These are phyloP conservation scores for Bipolaris victoriae DNA, from an alignment of 2,329 filamentous ascomycete genomes.

Conservation along the genomic window DNA sequence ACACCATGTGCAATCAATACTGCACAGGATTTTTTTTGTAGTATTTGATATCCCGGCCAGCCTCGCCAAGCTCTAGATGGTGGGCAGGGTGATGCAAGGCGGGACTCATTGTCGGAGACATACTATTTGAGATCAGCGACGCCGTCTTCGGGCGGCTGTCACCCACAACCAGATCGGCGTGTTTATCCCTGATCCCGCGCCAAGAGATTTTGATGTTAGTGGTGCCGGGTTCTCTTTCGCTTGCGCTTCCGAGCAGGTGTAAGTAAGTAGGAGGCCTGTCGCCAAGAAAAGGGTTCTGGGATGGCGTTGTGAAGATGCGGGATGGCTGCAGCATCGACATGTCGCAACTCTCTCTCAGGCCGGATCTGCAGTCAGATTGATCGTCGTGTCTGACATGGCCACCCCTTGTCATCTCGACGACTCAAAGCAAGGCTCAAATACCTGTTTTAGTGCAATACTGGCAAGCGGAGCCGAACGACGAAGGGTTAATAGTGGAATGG, in stretches of 20 bases:
- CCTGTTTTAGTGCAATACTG: neutral
- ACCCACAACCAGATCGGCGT: neutral
- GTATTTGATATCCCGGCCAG: neutral
- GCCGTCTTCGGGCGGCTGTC: constrained; percentile 3
- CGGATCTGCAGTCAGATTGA: neutral
- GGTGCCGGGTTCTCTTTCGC: constrained; percentile 11
- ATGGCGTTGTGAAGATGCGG: neutral
- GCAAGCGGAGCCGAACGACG: constrained; percentile 11
- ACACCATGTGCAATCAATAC: neutral
- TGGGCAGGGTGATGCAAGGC: neutral
- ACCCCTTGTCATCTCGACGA: neutral
- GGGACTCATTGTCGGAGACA: neutral
- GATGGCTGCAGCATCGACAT: neutral
- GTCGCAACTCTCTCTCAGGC: neutral
- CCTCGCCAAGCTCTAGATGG: constrained; percentile 3
- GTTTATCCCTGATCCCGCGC: constrained; percentile 9
- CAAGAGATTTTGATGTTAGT: constrained; percentile 13
- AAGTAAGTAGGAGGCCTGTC: neutral
- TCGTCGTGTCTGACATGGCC: neutral
- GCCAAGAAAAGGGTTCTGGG: constrained; percentile 1
- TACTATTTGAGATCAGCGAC: constrained; percentile 5
- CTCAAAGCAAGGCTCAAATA: neutral
- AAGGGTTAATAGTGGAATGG: constrained; percentile 6
- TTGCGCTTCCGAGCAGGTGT: constrained; percentile 2
- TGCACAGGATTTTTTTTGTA: neutral